Percentiles rank a stretch among this genome's conserved stretches.
Evolutionary conservation across 2,329 filamentous ascomycete species (phyloP).

Genomic region (Dactylellina haptotyla): DNA sequence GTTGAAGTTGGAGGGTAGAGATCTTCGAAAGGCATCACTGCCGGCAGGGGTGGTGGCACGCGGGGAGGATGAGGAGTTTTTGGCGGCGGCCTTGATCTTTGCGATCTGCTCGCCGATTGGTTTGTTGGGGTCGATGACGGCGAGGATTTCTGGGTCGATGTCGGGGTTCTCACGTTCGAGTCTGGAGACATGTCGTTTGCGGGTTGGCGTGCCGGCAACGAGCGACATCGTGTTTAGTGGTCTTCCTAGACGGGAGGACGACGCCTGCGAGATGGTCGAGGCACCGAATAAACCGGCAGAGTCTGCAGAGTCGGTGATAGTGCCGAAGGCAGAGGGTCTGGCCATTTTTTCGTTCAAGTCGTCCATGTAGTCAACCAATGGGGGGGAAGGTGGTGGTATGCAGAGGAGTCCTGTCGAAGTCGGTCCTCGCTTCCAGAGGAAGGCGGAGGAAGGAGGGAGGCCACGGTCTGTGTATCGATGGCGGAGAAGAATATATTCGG

Average conservation of each 20-base stretch:
- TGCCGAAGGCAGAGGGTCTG: no score
- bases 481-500: background rate
- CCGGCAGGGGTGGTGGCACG: background rate
- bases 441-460: background rate
- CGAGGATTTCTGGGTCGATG: constrained; percentile 36
- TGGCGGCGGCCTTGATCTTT: constrained; percentile 37
- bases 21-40: constrained; percentile 18
- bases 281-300: no score
- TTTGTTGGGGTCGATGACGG: constrained; percentile 37
- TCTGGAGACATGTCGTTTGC: constrained; percentile 18
- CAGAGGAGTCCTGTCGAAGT: no score
- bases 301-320: no score
- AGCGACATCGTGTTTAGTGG: constrained; percentile 23
- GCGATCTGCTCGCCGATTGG: constrained; percentile 42
- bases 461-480: no score
- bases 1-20: constrained; percentile 23
- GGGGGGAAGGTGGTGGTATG: no score
- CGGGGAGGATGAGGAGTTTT: constrained; percentile 8
- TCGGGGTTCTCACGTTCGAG: constrained; percentile 49
- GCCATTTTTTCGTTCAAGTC: no score
- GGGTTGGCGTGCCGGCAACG: background rate
- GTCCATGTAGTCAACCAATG: no score
- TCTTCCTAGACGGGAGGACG: background rate
- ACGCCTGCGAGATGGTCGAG: background rate
- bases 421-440: background rate